Evolutionary conservation across 805 yeast genomes (phyloP).

Genomic region (Ogataea pini): DNA sequence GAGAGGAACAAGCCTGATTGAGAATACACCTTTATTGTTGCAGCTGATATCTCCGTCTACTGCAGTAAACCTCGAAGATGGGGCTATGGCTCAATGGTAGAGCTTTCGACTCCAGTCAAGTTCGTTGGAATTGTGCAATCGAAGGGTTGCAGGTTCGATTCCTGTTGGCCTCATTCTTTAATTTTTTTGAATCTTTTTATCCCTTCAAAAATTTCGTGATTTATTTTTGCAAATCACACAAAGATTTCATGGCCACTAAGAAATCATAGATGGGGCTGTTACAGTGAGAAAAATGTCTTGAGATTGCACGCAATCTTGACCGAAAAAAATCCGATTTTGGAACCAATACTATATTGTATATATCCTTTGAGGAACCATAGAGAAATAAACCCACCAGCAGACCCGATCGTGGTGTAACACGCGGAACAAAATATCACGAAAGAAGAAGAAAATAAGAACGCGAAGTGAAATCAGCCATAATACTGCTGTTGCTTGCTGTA

Average conservation of each 20-base stretch:
- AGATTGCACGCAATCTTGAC: not conserved
- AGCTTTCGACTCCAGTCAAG: conserved; percentile 69
- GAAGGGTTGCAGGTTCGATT: conserved; percentile 86
- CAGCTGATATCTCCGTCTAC: not conserved
- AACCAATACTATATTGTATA: conserved; percentile 45
- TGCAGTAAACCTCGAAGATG: conserved; percentile 28
- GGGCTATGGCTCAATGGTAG: conserved; percentile 81
- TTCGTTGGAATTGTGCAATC: conserved; percentile 47
- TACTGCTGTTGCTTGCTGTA: conserved; percentile 14
- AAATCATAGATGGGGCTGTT: not conserved
- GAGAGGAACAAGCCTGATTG: too few species aligned
- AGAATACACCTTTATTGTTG: not conserved
- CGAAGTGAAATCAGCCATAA: conserved; percentile 1
- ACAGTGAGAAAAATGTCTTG: not conserved
- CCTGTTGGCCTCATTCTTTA: conserved; percentile 72
- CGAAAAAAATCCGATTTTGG: not conserved
- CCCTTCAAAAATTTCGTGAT: not conserved
- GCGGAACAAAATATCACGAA: conserved; percentile 1
- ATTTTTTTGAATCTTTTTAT: conserved; percentile 26
- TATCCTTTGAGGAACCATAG: conserved; percentile 27
- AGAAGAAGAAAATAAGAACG: conserved; percentile 1
- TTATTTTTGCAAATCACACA: not conserved
- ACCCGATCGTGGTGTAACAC: not conserved
- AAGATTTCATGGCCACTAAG: not conserved
- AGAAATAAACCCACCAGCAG: conserved; percentile 5